Evolutionary conservation across 2,329 filamentous ascomycete genomes (phyloP), one percentile per base, ranked within the genome.

Genomic region (Nemania abortiva): DNA sequence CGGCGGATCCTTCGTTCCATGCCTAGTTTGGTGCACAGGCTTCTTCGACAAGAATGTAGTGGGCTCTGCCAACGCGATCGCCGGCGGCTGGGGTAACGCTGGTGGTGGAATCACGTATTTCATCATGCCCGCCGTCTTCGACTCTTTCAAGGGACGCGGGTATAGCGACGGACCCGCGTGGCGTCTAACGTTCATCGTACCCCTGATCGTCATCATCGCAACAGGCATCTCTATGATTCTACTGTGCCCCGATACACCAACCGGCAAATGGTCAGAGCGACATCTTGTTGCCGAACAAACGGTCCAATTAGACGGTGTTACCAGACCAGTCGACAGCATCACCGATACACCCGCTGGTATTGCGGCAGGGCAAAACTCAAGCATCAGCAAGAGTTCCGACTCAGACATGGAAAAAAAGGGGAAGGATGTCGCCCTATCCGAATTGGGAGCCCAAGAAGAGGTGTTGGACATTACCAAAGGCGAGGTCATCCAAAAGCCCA

Each of bases 21-120:
- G 94, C 79, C 94, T 97, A 78, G 95, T 97, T 6, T 97, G 94
- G 93, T 93, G 91, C 10, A 97, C 94, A 0, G 93, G 91, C 0
- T 97, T 97, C 84, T 97, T 94, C 79, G 94, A 98, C 82, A 96
- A 95, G 83, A 96, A 95, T 75, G 87, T 97, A 29, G 92, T 97
- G 20, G 95, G 95, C 56, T 95, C 93, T 6, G 93, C 94, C 70
- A 98, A 97, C 77, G 92, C 93, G 2, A 82, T 97, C 20, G 91
- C 94, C 1, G 95, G 90, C 50, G 95, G 95, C 15, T 91, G 92
- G 83, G 95, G 94, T 60, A 97, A 97, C 75, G 88, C 93, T 29
- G 94, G 95, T 67, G 95, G 94, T 71, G 95, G 95, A 65, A 92
- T 97, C 73, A 97, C 94, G 1, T 97, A 97, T 83, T 97, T 97